Evolutionary conservation across 305 asterid species (phyloP).

Genomic region (Fraxinus latifolia): DNA sequence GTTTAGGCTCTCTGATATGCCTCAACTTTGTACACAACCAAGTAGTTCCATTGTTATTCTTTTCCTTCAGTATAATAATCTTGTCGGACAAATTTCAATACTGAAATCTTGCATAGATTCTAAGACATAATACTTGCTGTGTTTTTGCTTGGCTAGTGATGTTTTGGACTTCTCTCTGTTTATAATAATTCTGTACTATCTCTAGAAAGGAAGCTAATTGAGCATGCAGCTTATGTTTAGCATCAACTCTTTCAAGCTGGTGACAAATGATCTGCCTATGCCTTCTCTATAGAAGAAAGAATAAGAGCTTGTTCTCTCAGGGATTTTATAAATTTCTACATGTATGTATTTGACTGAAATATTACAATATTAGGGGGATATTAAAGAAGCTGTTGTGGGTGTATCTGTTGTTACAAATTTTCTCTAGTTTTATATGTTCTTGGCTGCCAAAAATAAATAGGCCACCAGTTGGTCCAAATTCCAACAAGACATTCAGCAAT

Average conservation of each 20-base stretch:
- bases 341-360: background rate
- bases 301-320: background rate
- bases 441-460: background rate
- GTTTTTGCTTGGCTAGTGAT: background rate
- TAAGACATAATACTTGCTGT: slow-evolving; percentile 4
- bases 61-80: background rate
- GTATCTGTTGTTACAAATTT: too few species aligned
- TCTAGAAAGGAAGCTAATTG: background rate
- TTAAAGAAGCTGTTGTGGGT: background rate
- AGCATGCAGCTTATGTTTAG: background rate
- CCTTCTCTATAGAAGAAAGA: background rate
- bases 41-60: background rate
- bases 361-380: background rate
- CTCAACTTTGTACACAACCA: slow-evolving; percentile 6
- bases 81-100: background rate
- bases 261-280: background rate
- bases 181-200: background rate
- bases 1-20: background rate
- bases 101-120: background rate
- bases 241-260: background rate
- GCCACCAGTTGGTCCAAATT: background rate
- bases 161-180: background rate
- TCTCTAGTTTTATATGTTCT: background rate
- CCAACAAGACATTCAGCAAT: background rate
- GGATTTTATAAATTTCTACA: background rate